Conservation (phyloP, 257 asterid species). For the Lithospermum erythrorhizon region DNA sequence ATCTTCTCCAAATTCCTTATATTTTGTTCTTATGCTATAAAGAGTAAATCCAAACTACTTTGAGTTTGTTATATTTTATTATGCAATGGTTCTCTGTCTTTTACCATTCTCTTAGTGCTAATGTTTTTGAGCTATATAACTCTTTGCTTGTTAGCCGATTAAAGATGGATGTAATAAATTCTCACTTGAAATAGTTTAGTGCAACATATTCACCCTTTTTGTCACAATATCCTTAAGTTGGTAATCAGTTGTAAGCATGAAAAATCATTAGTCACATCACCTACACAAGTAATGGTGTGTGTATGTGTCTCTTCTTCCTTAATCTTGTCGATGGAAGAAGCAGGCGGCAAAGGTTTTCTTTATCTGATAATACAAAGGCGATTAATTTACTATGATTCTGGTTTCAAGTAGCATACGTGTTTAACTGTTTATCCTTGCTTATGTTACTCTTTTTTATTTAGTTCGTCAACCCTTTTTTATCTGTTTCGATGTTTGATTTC, state of each 20-base stretch:
- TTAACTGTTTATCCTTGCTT: too few relatives aligned
- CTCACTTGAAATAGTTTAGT: background rate
- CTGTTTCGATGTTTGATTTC: too few relatives aligned
- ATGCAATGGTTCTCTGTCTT: background rate
- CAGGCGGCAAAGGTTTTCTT: too few relatives aligned
- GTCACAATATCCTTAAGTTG: slow-evolving; percentile 38
- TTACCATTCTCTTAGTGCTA: background rate
- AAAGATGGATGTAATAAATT: background rate
- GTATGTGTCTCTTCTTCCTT: slow-evolving; percentile 20
- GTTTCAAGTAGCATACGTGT: too few relatives aligned
- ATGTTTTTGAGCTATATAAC: background rate
- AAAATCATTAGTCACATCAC: slow-evolving; percentile 56
- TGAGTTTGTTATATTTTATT: background rate
- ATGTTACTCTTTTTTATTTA: too few relatives aligned
- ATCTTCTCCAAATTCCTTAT: too few relatives aligned
- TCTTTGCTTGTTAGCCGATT: background rate
- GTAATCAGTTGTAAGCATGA: slow-evolving; percentile 49
- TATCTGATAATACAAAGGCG: too few relatives aligned
- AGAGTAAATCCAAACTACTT: background rate
- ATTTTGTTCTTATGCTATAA: too few relatives aligned
- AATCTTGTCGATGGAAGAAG: too few relatives aligned
- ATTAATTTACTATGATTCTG: too few relatives aligned
- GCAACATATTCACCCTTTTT: background rate
- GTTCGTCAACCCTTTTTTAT: too few relatives aligned
- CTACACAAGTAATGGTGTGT: slow-evolving; percentile 51